Evolutionary conservation across 1,284 basidiomycete genomes (phyloP), one percentile per base, ranked within the genome.

Genomic region (Amylostereum chailletii): DNA sequence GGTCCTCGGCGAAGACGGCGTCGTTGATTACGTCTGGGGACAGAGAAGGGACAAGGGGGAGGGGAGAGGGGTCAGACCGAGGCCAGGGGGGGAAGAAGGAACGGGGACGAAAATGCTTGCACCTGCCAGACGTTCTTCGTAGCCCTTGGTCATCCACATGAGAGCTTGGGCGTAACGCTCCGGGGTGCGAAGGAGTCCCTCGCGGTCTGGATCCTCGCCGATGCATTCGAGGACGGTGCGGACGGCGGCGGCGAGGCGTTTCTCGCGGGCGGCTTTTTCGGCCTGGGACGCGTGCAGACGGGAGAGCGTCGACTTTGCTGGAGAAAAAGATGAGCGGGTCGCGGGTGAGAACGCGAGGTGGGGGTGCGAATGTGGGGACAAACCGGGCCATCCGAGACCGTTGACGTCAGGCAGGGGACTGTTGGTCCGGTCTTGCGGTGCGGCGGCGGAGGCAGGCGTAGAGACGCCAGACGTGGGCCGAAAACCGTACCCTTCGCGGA

Each of bases 91-190:
- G 51, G 50, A 47, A 53, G 42, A 49, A 49, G 47, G 42, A 45
- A 46, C 49, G 42, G 29, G 31, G 40, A 32, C 39, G 34, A 27
- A 26, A 46, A 29, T 39, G 30, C 34, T 30, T 49, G 58, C 53
- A 91, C 92, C 90, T 68, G 83, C 81, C 55, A 99, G 69, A 56
- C 90, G 80, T 66, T 98, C 94, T 65, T 98, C 96, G 69, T 99
- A 99, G 2, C 96, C 96, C 62, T 89, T 86, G 34, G 96, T 99
- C 94, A 99, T 97, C 94, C 94, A 99, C 74, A 99, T 82, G 48
- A 99, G 73, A 31, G 96, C 94, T 67, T 99, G 90, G 32, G 94
- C 95, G 68, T 98, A 99, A 41, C 96, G 79, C 60, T 95, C 91
- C 10, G 96, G 96, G 1, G 96, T 99, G 57, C 86, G 81, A 45